Evolutionary conservation across 2,329 filamentous ascomycete genomes (phyloP).

Genomic region (Pseudocercospora musae): DNA sequence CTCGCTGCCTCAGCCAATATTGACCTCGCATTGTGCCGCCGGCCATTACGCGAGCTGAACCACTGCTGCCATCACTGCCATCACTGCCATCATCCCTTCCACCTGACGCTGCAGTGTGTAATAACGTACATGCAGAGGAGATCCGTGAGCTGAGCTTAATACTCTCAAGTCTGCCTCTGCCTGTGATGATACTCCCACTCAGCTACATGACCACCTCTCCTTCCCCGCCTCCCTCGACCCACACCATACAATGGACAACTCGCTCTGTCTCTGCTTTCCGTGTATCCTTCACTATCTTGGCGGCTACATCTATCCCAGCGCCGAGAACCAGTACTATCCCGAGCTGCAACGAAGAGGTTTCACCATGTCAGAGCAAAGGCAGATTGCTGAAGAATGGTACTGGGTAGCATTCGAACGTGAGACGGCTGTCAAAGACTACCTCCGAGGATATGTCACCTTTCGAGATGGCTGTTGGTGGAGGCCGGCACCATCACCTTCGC

Average conservation of each 20-base stretch:
- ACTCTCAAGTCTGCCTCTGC: not conserved
- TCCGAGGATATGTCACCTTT: constrained; percentile 22
- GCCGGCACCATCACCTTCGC: constrained; percentile 10
- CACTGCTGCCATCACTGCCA: too few relatives aligned
- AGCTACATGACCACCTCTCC: too few relatives aligned
- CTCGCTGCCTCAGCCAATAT: constrained; percentile 12
- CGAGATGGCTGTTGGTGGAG: constrained; percentile 23
- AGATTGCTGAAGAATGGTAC: constrained; percentile 27
- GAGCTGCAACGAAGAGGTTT: constrained; percentile 21
- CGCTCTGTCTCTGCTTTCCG: constrained; percentile 25
- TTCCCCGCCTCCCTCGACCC: not conserved
- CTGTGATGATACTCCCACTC: too few relatives aligned
- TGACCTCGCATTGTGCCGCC: constrained; percentile 11
- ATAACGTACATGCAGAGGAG: constrained; percentile 4
- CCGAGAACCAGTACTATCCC: constrained; percentile 22
- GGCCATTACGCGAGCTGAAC: constrained; percentile 15
- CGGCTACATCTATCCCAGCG: constrained; percentile 20
- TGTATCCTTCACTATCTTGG: constrained; percentile 25
- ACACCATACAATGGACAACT: constrained; percentile 11
- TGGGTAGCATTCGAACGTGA: constrained; percentile 26
- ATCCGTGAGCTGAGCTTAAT: not conserved
- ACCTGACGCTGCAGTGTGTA: too few relatives aligned
- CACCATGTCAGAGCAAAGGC: constrained; percentile 16
- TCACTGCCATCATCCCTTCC: too few relatives aligned
- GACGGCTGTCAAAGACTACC: constrained; percentile 24